Percentiles rank a stretch among this genome's conserved stretches.
Conservation (phyloP, 2,329 filamentous ascomycete genomes). For the Calonectria henricotiae region DNA sequence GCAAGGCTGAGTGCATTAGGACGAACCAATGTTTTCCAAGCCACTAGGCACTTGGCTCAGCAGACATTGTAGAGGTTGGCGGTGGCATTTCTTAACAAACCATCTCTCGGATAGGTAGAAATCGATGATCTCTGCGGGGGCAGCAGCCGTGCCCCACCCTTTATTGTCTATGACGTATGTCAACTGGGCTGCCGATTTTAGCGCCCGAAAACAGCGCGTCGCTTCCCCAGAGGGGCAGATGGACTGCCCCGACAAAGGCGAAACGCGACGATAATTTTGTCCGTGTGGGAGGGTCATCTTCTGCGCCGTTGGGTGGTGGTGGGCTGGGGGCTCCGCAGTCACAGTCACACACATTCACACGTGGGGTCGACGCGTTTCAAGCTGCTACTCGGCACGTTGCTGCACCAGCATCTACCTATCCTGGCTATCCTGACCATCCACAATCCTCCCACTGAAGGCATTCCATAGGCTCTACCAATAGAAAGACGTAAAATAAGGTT, state of each 20-base stretch:
- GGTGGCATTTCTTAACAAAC: not conserved
- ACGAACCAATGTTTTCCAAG: slow-evolving; percentile 9
- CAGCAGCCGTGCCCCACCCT: not conserved
- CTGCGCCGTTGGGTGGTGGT: no score
- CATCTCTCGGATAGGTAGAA: slow-evolving; percentile 6
- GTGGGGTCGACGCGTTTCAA: no score
- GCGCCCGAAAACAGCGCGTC: not conserved
- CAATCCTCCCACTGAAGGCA: no score
- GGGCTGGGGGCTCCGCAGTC: no score
- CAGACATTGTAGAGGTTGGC: slow-evolving; percentile 8
- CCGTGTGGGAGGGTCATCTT: no score
- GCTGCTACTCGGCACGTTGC: no score
- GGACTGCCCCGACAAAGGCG: not conserved
- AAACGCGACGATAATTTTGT: no score
- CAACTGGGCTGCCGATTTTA: not conserved
- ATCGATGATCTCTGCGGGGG: slow-evolving; percentile 18
- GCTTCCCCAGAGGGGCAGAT: not conserved
- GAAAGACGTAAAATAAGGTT: no score
- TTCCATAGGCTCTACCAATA: no score
- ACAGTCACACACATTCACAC: no score
- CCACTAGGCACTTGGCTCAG: slow-evolving; percentile 14
- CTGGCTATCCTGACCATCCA: no score
- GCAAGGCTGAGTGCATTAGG: slow-evolving; percentile 10
- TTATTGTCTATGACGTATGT: slow-evolving; percentile 4
- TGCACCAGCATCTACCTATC: no score